Evolutionary conservation across 2,329 filamentous ascomycete genomes (phyloP), one percentile per base, ranked within the genome.

Genomic region (Claviceps quebecensis): DNA sequence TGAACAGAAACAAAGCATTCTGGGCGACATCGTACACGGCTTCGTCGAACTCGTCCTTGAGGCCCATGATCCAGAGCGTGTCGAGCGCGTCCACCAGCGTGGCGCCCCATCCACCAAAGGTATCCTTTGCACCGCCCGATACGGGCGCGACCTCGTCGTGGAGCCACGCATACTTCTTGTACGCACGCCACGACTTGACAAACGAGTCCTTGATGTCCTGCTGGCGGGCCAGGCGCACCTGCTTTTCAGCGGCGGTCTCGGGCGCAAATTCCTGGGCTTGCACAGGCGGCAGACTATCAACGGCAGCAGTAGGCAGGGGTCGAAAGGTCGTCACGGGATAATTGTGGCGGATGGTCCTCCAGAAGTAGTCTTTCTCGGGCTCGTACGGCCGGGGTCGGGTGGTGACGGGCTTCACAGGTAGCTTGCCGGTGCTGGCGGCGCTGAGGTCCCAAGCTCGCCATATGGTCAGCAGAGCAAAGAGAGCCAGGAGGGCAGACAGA

Each of bases 31-130:
- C 76, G 17, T 67, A 64, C 2, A 75, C 71, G 4, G 79, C 78
- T 19, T 72, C 62, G 48, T 72, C 64, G 56, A 83, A 82, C 36
- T 83, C 80, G 1, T 73, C 66, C 36, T 70, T 64, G 43, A 82
- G 62, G 6, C 65, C 78, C 78, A 83, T 80, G 45, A 84, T 81
- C 69, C 73, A 76, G 2, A 83, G 70, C 0, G 78, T 80, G 54
- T 83, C 79, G 48, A 83, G 68, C 0, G 72, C 66, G 58, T 84
- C 80, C 23, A 83, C 72, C 48, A 83, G 61, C 0, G 78, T 81
- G 2, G 78, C 79, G 0, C 70, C 77, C 71, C 76, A 80, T 23
- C 73, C 72, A 9, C 75, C 74, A 57, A 77, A 77, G 0, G 65
- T 63, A 51, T 75, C 70, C 52, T 69, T 73, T 17, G 60, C 67